These are phyloP conservation scores for Phytophthora sojae DNA, from an alignment of 352 stramenopile species.

Conservation along the genomic window DNA sequence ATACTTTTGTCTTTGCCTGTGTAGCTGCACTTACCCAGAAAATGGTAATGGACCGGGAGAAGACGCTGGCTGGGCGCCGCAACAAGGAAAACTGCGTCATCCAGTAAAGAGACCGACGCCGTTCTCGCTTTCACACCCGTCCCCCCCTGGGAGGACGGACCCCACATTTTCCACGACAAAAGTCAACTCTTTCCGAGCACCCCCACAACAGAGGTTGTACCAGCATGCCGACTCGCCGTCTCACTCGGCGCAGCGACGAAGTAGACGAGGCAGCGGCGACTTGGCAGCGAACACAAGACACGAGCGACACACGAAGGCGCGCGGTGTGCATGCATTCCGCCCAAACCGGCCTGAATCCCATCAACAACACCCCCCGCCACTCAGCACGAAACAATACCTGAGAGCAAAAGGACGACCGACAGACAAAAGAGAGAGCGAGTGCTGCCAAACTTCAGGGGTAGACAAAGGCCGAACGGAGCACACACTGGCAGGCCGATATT, in stretches of 20 bases:
- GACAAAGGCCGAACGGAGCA: conserved; percentile 22
- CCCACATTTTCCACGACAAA: conserved; percentile 31
- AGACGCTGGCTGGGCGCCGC: conserved; percentile 68
- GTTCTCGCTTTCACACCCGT: not conserved
- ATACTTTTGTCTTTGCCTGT: conserved; percentile 15
- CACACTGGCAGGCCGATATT: conserved; percentile 33
- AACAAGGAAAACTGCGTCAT: conserved; percentile 89
- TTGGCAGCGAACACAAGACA: conserved; percentile 35
- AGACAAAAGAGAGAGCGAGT: conserved; percentile 2
- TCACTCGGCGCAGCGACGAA: conserved; percentile 20
- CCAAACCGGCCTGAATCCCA: not conserved
- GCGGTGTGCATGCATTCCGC: conserved; percentile 2
- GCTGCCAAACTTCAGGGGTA: conserved; percentile 11
- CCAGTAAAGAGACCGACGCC: conserved; percentile 41
- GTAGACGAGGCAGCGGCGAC: conserved; percentile 25
- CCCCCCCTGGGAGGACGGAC: not conserved
- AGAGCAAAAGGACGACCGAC: not conserved
- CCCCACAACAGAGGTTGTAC: conserved; percentile 53
- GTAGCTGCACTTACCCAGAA: conserved; percentile 81
- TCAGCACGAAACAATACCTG: not conserved
- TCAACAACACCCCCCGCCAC: not conserved
- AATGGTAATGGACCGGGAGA: conserved; percentile 82
- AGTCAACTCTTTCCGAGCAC: conserved; percentile 48
- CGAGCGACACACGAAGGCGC: conserved; percentile 10
- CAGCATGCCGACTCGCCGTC: conserved; percentile 42